phyloP scores from a whole-genome alignment of 2,329 filamentous ascomycete species.

The Colletotrichum camelliae region DNA sequence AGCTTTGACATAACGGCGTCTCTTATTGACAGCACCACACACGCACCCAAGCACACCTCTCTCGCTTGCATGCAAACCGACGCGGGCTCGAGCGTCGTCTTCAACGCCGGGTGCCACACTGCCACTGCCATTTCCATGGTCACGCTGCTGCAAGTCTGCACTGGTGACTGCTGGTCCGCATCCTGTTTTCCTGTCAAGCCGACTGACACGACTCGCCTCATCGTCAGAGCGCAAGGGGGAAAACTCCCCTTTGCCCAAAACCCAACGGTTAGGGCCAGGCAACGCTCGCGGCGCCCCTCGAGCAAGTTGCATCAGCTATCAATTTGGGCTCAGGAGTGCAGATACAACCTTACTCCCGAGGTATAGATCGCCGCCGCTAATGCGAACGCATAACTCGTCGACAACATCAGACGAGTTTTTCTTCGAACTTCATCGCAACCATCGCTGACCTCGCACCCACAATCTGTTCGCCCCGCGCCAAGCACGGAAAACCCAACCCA shows the following conservation, averaged over 20 bases:
- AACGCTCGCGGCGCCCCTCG: neutral
- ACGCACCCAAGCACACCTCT: neutral
- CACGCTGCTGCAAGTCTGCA: neutral
- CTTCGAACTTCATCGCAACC: neutral
- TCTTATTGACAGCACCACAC: slow-evolving; percentile 13
- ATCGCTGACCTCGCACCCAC: neutral
- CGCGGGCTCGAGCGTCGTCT: slow-evolving; percentile 15
- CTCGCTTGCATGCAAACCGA: slow-evolving; percentile 14
- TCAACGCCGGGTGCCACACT: neutral
- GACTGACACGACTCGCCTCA: neutral
- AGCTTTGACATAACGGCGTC: slow-evolving; percentile 20
- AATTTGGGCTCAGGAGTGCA: neutral
- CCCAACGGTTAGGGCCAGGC: neutral
- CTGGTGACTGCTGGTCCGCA: neutral
- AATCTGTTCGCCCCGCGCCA: neutral
- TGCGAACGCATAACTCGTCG: neutral
- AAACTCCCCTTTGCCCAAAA: neutral
- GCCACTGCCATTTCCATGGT: neutral
- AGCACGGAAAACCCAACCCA: neutral
- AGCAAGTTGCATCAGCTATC: neutral
- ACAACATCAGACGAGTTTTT: slow-evolving; percentile 3
- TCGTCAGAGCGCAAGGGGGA: neutral
- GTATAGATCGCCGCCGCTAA: slow-evolving; percentile 5
- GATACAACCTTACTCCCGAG: neutral
- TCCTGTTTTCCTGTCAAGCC: neutral